Percentiles rank a stretch among this genome's conserved stretches.
Conservation (phyloP, 495 filamentous ascomycete genomes). For the Melanomma pulvis-pyrius region DNA sequence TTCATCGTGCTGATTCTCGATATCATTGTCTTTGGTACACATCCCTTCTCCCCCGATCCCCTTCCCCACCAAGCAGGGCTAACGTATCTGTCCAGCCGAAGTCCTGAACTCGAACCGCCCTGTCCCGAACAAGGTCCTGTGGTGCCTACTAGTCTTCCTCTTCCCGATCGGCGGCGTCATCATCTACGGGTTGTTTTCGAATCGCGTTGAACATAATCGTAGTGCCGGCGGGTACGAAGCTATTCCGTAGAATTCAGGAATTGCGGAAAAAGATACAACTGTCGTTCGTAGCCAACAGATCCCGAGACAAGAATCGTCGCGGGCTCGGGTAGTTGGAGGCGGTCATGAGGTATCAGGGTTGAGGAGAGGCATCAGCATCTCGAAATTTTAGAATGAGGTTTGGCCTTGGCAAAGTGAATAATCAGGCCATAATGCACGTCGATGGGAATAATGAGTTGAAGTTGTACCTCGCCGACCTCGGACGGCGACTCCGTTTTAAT, state of each 20-base stretch:
- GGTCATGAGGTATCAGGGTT: no score
- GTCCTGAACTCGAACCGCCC: conserved; percentile 56
- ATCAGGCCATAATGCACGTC: no score
- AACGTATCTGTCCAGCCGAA: conserved; percentile 47
- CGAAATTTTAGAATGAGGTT: no score
- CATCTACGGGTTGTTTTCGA: conserved; percentile 57
- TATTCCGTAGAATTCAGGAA: not conserved
- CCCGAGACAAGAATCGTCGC: no score
- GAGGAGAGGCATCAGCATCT: no score
- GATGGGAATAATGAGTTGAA: no score
- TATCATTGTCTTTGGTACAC: conserved; percentile 54
- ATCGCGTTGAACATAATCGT: conserved; percentile 49
- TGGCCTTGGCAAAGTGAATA: no score
- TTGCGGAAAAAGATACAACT: no score
- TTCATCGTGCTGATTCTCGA: conserved; percentile 55
- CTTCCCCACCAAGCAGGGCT: not conserved
- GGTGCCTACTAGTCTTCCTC: conserved; percentile 56
- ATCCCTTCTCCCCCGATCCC: not conserved
- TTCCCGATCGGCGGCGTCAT: conserved; percentile 55
- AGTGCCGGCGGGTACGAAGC: not conserved
- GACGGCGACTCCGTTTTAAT: no score
- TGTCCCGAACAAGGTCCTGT: conserved; percentile 51
- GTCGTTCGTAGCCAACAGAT: no score
- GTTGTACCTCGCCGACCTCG: no score
- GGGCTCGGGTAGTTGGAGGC: no score